phyloP scores from a whole-genome alignment of 2,329 filamentous ascomycete species.

The Diaporthe citriasiana region DNA sequence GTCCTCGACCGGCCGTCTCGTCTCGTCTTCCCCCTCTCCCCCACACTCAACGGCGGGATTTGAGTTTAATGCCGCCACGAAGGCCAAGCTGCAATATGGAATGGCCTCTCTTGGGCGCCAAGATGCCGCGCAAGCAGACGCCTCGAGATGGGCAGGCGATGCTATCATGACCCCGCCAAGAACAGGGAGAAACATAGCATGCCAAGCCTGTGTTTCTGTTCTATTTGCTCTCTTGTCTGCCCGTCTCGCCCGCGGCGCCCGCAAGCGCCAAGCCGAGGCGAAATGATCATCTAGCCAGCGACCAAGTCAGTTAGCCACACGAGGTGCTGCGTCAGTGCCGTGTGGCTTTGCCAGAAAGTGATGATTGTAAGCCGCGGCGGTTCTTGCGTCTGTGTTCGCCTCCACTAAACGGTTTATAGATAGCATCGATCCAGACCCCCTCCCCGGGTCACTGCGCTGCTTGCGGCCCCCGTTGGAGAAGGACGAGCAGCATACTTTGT shows the following conservation, averaged over 20 bases:
- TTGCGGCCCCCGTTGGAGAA: not conserved
- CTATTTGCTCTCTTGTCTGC: not conserved
- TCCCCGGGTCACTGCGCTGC: conserved; percentile 13
- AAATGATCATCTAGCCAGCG: conserved; percentile 24
- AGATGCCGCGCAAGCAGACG: conserved; percentile 24
- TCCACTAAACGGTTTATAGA: conserved; percentile 31
- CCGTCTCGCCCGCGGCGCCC: conserved; percentile 17
- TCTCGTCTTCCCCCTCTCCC: conserved; percentile 5
- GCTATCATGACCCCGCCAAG: conserved; percentile 18
- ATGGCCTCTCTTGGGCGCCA: conserved; percentile 28
- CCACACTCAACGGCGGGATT: conserved; percentile 9
- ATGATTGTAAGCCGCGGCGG: conserved; percentile 6
- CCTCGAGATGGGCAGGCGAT: not conserved
- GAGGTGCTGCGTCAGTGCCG: conserved; percentile 22
- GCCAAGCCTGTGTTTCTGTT: conserved; percentile 2
- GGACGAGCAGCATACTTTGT: not conserved
- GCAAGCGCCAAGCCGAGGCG: conserved; percentile 24
- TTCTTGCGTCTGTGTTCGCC: not conserved
- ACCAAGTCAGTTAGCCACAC: conserved; percentile 28
- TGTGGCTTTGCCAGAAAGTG: conserved; percentile 9
- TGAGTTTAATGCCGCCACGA: conserved; percentile 27
- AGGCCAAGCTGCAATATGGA: conserved; percentile 7
- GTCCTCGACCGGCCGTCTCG: conserved; percentile 3
- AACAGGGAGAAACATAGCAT: not conserved
- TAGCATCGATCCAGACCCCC: conserved; percentile 21